Base-by-base conservation (phyloP, 1,284 basidiomycete genomes). In the Rhodotorula sp. region DNA sequence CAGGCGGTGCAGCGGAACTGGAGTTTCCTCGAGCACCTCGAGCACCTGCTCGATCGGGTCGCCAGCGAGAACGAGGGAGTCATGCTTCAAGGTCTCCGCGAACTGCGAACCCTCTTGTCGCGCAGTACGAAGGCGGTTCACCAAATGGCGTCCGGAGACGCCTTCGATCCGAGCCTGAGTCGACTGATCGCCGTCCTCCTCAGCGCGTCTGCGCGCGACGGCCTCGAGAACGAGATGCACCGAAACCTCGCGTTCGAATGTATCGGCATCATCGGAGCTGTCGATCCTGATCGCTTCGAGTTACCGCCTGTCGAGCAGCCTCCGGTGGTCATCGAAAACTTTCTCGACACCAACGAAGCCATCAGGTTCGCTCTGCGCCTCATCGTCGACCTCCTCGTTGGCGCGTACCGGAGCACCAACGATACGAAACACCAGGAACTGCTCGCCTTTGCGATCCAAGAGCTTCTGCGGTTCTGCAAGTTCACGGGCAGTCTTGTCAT, bases 221-320 rank as follows among this genome's bases (percentile, higher is more conserved):
- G 87, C 10, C 86, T 87, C 5, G 72, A 78, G 31, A 79, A 81
- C 74, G 88, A 93, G 67, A 79, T 85, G 10, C 79, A 94, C 52
- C 87, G 87, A 26, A 82, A 87, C 56, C 81, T 91, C 26, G 89
- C 91, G 0, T 94, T 91, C 78, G 92, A 97, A 79, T 97, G 93
- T 80, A 87, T 99, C 63, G 94, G 95, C 1, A 86, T 92, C n/a
- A 82, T 99, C 7, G 97, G 97, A 10, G 97, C 97, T 1, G 86
- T 97, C 26, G 97, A 99, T 81, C 95, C 97, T 1, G 97, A 99
- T 83, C 87, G 97, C 67, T 90, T 93, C 79, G 90, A 93, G 73
- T 84, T 91, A 55, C 82, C 83, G 8, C 80, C 85, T 52, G 85
- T 85, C 50, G 88, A 90, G 72, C 82, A 86, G 4, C 85, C 87